phyloP scores from a whole-genome alignment of 805 yeast species.

The Cyberlindnera mrakii region DNA sequence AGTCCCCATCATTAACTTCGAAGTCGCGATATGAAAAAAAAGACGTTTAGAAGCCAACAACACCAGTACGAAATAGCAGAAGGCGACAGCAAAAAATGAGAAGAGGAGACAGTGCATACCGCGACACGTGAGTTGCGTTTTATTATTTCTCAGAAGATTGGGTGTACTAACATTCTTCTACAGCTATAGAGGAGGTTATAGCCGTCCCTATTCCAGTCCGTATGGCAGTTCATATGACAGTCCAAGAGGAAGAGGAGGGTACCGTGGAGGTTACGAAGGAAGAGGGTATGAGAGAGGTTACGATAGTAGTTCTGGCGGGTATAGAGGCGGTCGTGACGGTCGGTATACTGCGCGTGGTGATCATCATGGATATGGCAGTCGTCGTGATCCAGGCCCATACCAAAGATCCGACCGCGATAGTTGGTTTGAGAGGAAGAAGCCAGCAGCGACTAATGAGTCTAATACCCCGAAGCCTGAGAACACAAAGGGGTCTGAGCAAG shows the following conservation, averaged over 20 bases:
- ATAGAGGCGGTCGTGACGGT: constrained; percentile 2
- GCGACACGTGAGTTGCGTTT: not conserved
- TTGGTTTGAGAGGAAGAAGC: too few species aligned
- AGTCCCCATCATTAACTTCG: too few species aligned
- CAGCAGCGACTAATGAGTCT: too few species aligned
- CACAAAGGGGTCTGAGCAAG: not conserved
- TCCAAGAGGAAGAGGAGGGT: not conserved
- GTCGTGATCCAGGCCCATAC: too few species aligned
- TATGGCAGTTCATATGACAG: constrained; percentile 6
- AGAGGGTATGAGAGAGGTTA: constrained; percentile 1
- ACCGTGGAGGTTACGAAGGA: constrained; percentile 4
- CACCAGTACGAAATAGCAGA: not conserved
- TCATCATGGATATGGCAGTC: too few species aligned
- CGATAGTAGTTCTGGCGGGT: not conserved
- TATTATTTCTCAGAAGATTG: not conserved
- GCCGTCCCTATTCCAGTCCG: constrained; percentile 7
- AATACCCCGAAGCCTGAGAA: not conserved
- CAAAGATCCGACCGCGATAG: too few species aligned
- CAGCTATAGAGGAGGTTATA: constrained; percentile 12
- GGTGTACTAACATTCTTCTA: not conserved
- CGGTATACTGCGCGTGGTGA: too few species aligned
- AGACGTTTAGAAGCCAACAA: too few species aligned
- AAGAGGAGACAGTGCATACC: not conserved
- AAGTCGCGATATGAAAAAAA: too few species aligned
- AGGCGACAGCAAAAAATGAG: not conserved